Evolutionary conservation across 106 monocot species (phyloP), one percentile per base, ranked within the genome.

Genomic region (Ottelia alismoides): DNA sequence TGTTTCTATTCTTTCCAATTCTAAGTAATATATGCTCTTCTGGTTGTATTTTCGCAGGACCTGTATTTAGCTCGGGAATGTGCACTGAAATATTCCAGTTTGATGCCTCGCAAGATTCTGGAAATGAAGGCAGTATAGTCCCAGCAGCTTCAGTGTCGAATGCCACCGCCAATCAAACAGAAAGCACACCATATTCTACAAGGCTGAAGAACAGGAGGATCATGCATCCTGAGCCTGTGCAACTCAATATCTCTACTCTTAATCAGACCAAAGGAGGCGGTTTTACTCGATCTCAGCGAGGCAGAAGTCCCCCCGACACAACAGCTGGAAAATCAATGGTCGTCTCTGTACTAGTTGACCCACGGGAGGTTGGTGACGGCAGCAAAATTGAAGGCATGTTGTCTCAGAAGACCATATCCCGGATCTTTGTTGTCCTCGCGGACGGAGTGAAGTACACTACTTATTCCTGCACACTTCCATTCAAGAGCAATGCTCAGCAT

Each of bases 1-100:
- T n/a, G n/a, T n/a, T n/a, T n/a, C n/a, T n/a, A n/a, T n/a, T n/a
- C n/a, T n/a, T n/a, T n/a, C n/a, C n/a, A n/a, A n/a, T n/a, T n/a
- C n/a, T n/a, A n/a, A n/a, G n/a, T n/a, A n/a, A n/a, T n/a, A n/a
- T n/a, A n/a, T n/a, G n/a, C n/a, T n/a, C n/a, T n/a, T n/a, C n/a
- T n/a, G n/a, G n/a, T n/a, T n/a, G n/a, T n/a, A n/a, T n/a, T 79
- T 64, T 69, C 14, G 56, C 79, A 98, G 89, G 96, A 11, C 82
- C 89, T 24, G 55, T 89, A 47, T 65, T 89, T 59, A 85, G 71
- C 52, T 98, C 96, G 31, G 96, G 96, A 22, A 82, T 89, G 70
- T 98, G 96, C 78, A 98, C 79, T 31, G 89, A 98, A 68, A 85
- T 89, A 22, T 98, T 98, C 53, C 82, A 77, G 63, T 89, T 89